Base-by-base conservation (phyloP, 2,329 filamentous ascomycete species). In the Podosphaera fusca region DNA sequence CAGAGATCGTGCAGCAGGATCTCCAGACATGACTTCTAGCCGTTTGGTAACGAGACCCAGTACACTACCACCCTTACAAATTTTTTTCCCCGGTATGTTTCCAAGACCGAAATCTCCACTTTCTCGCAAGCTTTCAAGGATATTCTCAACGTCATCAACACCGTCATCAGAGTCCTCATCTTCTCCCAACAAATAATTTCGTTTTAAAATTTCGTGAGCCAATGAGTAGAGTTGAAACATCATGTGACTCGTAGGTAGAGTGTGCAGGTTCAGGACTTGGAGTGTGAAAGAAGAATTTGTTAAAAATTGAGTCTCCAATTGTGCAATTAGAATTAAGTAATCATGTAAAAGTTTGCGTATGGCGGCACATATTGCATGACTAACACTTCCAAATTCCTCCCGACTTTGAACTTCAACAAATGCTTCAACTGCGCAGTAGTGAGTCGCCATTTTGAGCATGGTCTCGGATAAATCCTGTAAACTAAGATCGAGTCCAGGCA, bases 41-140 rank as follows among this genome's bases (percentile, higher is more conserved):
- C 90, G 78, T 65, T 83, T 84, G 1, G 88, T 94, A 57, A 98
- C 78, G 35, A 96, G 72, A 0, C 87, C 85, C 1, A 98, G 75
- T n/a, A 95, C 87, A 60, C 88, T 85, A 2, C 92, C 92, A n/a
- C 92, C 92, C 72, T 95, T 96, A 73, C 87, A 96, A 36, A 94
- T 83, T 68, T 89, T 95, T 70, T 94, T 94, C 50, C 81, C 83
- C 0, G 85, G 80, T 72, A 92, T 84, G 59, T 84, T 83, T 2
- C 84, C 85, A 0, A 84, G 81, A 12, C 83, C 76, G 34, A 94
- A 73, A 61, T 94, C 87, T 14, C 86, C 87, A 9, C 88, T 89
- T 65, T 95, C 87, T 62, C 85, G 80, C 40, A 98, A 72, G 51
- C 86, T 87, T 69, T 95, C 89, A 29, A 98, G 74, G 59, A 98